A percentile compares a stretch with the other conserved stretches of the same genome.
phyloP scores from a whole-genome alignment of 208 protist genomes.

The Porcisia deanei region DNA sequence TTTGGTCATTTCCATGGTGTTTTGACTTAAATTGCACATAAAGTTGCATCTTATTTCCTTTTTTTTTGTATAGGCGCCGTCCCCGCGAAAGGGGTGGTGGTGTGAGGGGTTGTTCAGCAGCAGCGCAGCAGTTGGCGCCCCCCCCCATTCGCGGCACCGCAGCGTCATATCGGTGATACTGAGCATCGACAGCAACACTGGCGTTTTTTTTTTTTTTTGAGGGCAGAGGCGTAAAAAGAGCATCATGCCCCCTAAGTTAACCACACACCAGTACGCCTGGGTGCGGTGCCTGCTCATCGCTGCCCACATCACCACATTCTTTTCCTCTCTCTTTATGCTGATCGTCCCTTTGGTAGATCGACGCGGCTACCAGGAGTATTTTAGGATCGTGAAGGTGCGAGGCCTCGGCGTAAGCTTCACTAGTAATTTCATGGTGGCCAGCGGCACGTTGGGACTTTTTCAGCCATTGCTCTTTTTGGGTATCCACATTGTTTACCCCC shows the following conservation, averaged over 20 bases:
- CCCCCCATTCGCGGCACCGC: too few species aligned
- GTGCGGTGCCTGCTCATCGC: constrained; percentile 4
- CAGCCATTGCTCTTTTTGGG: constrained; percentile 7
- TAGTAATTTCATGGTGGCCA: neutral
- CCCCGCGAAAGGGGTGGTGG: too few species aligned
- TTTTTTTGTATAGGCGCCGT: too few species aligned
- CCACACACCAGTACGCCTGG: constrained; percentile 5
- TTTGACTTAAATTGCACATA: too few species aligned
- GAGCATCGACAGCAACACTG: neutral
- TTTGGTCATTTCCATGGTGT: too few species aligned
- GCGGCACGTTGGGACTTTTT: neutral
- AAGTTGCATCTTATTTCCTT: too few species aligned
- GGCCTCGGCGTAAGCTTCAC: neutral
- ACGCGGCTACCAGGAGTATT: neutral
- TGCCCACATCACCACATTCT: neutral
- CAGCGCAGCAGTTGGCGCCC: too few species aligned
- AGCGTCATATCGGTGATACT: neutral
- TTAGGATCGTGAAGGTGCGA: neutral
- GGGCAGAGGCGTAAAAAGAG: neutral
- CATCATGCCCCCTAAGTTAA: neutral
- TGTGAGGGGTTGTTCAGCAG: too few species aligned
- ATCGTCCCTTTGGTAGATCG: neutral
- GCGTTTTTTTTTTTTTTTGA: neutral
- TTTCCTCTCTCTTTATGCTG: neutral
- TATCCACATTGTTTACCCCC: constrained; percentile 1